Conservation (phyloP, 1,284 basidiomycete species). For the Puccinia coronata region DNA sequence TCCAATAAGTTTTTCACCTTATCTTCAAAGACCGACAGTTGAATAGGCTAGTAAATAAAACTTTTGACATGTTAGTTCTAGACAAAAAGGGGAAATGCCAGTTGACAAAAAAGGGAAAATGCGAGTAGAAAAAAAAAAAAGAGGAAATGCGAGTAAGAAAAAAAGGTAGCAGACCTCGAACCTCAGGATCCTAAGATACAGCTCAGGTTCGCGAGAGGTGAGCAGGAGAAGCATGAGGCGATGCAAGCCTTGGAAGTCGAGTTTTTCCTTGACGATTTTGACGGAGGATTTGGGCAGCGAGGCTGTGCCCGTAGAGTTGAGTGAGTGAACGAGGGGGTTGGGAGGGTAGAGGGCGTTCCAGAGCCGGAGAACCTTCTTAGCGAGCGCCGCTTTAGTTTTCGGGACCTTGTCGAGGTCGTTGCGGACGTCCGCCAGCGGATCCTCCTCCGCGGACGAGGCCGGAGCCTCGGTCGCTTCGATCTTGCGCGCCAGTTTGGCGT, state of each 20-base stretch:
- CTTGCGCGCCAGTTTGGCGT: not conserved
- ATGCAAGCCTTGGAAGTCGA: not conserved
- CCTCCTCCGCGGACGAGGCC: not conserved
- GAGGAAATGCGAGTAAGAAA: not conserved
- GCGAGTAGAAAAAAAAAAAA: not conserved
- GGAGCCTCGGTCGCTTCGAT: not conserved
- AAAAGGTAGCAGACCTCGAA: slow-evolving; percentile 18
- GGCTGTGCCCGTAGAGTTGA: not conserved
- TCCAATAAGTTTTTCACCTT: slow-evolving; percentile 8
- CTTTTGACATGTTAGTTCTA: not conserved
- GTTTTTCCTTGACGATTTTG: slow-evolving; percentile 27
- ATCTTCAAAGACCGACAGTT: slow-evolving; percentile 26
- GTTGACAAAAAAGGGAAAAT: too few relatives aligned
- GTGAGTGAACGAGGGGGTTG: not conserved
- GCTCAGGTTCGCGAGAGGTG: not conserved
- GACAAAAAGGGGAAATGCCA: not conserved
- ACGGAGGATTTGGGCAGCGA: not conserved
- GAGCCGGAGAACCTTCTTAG: slow-evolving; percentile 8
- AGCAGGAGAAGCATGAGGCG: slow-evolving; percentile 10
- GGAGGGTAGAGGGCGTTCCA: slow-evolving; percentile 17
- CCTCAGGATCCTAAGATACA: slow-evolving; percentile 36
- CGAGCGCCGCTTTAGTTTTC: slow-evolving; percentile 34
- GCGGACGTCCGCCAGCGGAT: not conserved
- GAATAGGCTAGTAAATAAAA: slow-evolving; percentile 28
- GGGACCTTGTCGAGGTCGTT: not conserved